These are phyloP conservation scores for Ophiostoma sp. DNA, from an alignment of 2,329 filamentous ascomycete species.

Conservation along the genomic window DNA sequence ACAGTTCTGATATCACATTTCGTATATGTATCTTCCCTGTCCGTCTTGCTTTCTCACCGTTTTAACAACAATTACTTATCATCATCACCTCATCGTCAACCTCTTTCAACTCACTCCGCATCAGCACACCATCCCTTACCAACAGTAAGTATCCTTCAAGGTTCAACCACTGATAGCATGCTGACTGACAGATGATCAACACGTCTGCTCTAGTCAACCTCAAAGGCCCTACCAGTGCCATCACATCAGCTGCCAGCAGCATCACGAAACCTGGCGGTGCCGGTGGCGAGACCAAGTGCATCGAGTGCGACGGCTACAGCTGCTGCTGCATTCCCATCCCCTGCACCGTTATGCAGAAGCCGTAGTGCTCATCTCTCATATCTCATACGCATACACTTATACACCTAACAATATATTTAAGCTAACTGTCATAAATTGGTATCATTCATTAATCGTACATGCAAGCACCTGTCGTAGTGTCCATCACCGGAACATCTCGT, in stretches of 20 bases:
- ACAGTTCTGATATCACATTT: too few relatives aligned
- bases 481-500: conserved; percentile 41
- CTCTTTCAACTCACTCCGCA: too few relatives aligned
- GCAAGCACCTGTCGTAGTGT: not conserved
- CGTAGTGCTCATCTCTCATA: not conserved
- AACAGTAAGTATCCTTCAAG: not conserved
- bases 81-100: too few relatives aligned
- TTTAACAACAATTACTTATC: too few relatives aligned
- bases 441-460: not conserved
- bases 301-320: conserved; percentile 46
- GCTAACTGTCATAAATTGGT: not conserved
- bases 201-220: not conserved
- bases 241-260: conserved; percentile 3
- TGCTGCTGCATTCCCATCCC: conserved; percentile 51
- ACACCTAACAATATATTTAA: too few relatives aligned
- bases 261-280: conserved; percentile 34
- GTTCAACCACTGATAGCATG: not conserved
- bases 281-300: conserved; percentile 41
- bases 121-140: too few relatives aligned
- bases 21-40: too few relatives aligned
- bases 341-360: conserved; percentile 15
- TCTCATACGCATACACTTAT: not conserved
- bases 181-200: not conserved
- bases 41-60: too few relatives aligned
- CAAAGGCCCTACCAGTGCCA: not conserved